Conservation (phyloP, 2,329 filamentous ascomycete species). For the Colletotrichum siamense region DNA sequence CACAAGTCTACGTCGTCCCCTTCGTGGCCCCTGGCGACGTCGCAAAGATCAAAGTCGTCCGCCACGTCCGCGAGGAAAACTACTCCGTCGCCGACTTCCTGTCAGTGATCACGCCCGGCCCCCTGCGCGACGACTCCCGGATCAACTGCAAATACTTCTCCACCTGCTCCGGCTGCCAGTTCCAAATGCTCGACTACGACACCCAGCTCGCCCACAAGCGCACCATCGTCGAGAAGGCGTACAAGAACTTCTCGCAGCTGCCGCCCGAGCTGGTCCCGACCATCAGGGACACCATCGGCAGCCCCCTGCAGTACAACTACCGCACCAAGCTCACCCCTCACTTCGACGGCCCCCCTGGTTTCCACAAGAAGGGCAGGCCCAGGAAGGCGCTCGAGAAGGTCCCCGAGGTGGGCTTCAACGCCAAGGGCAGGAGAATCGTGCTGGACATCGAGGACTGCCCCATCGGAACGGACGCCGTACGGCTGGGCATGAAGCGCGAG, state of each 20-base stretch:
- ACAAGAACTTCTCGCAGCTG: constrained; percentile 86
- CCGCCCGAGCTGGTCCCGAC: constrained; percentile 75
- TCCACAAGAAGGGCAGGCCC: constrained; percentile 54
- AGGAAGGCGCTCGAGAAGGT: constrained; percentile 59
- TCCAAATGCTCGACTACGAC: constrained; percentile 93
- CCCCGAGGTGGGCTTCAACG: constrained; percentile 89
- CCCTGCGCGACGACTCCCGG: constrained; percentile 76
- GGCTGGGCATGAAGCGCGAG: constrained; percentile 79
- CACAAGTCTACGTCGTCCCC: constrained; percentile 81
- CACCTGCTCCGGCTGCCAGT: constrained; percentile 90
- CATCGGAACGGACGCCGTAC: constrained; percentile 87
- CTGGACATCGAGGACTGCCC: constrained; percentile 98
- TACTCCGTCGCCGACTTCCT: constrained; percentile 86
- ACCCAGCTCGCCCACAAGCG: constrained; percentile 88
- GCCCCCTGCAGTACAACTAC: constrained; percentile 90
- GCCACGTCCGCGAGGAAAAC: constrained; percentile 67
- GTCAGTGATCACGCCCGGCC: constrained; percentile 75
- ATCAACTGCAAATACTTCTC: constrained; percentile 87
- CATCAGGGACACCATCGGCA: constrained; percentile 85
- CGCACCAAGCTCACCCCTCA: constrained; percentile 97
- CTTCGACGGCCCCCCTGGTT: constrained; percentile 78
- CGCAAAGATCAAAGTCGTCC: constrained; percentile 79
- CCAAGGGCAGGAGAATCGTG: constrained; percentile 79
- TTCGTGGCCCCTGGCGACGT: constrained; percentile 88
- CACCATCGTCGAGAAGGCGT: constrained; percentile 88